Evolutionary conservation across 1,139 yeast genomes (phyloP), one percentile per base, ranked within the genome.

Genomic region (Candida albicans): DNA sequence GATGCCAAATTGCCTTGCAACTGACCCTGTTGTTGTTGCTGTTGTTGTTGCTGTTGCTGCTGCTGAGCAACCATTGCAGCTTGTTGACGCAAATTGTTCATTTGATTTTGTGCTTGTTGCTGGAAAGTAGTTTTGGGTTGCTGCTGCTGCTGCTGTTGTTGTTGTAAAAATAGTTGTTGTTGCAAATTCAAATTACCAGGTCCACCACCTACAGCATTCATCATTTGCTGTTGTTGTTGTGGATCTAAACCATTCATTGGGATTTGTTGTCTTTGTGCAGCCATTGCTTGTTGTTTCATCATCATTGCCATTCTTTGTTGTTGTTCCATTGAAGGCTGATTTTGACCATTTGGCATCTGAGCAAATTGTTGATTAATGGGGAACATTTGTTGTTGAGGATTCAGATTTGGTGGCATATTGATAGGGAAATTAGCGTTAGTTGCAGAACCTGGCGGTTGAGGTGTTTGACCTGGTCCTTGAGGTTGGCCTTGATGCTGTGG

Each of bases 81-180:
- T 47, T 74, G 79, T 45, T 74, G 80, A 36, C 81, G 69, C 46
- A 75, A 59, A 49, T 67, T 74, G 49, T 74, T 75, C 81, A 76
- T 75, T 55, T 77, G 81, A 34, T 63, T 63, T 52, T 76, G 81
- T 2, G 80, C 80, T 48, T 73, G 79, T 49, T 73, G 78, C 44
- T 75, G 81, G 37, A 64, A 66, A 48, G 67, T 62, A 48, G 67
- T 66, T 43, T 64, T 69, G 27, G 60, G 58, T 43, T 56, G 65
- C 15, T 55, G 59, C 30, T 52, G 55, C 33, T 54, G 55, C 35
- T 52, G 59, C n/a, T 54, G 56, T 31, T 52, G 59, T 41, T 47
- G 64, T 43, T 48, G 51, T 45, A 62, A 45, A 44, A 52, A 61
- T 51, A 61, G 44, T 43, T 63, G 67, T 41, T 61, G 68, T 44